phyloP scores from a whole-genome alignment of 805 yeast genomes.

The Candida silvicultrix region DNA sequence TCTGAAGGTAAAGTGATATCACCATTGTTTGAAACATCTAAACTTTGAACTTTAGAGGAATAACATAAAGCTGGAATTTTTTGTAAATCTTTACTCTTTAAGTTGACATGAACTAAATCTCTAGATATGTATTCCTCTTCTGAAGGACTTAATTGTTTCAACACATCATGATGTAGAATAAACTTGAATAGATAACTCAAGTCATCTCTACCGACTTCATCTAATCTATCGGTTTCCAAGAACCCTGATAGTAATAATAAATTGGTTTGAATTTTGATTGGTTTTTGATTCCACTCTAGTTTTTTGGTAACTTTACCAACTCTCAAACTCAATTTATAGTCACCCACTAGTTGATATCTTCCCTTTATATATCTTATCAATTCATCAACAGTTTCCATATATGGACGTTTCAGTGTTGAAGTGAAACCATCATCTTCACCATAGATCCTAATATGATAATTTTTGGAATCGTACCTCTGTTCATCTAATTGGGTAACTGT shows the following conservation, averaged over 20 bases:
- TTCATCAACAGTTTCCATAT: slow-evolving; percentile 72
- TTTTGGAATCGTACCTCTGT: slow-evolving; percentile 24
- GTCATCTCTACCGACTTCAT: slow-evolving; percentile 79
- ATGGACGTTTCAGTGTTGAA: slow-evolving; percentile 69
- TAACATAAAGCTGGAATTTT: slow-evolving; percentile 82
- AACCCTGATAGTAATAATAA: slow-evolving; percentile 73
- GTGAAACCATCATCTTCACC: slow-evolving; percentile 81
- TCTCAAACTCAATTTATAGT: slow-evolving; percentile 67
- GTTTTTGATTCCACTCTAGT: slow-evolving; percentile 65
- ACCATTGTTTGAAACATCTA: slow-evolving; percentile 84
- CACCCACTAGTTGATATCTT: slow-evolving; percentile 68
- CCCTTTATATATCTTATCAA: slow-evolving; percentile 64
- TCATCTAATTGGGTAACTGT: slow-evolving; percentile 25
- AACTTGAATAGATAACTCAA: slow-evolving; percentile 77
- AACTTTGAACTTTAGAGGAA: slow-evolving; percentile 71
- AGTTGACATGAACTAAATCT: slow-evolving; percentile 67
- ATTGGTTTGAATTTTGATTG: slow-evolving; percentile 71
- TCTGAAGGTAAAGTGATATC: slow-evolving; percentile 79
- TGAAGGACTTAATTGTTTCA: slow-evolving; percentile 56
- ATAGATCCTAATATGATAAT: slow-evolving; percentile 62
- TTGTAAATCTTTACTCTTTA: slow-evolving; percentile 67
- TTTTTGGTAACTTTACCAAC: slow-evolving; percentile 75
- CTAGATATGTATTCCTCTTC: slow-evolving; percentile 61
- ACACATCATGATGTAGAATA: slow-evolving; percentile 56
- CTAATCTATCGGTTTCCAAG: slow-evolving; percentile 66